Percentiles rank a stretch among this genome's conserved stretches.
phyloP scores from a whole-genome alignment of 352 stramenopile species.

The Pythium oligandrum region DNA sequence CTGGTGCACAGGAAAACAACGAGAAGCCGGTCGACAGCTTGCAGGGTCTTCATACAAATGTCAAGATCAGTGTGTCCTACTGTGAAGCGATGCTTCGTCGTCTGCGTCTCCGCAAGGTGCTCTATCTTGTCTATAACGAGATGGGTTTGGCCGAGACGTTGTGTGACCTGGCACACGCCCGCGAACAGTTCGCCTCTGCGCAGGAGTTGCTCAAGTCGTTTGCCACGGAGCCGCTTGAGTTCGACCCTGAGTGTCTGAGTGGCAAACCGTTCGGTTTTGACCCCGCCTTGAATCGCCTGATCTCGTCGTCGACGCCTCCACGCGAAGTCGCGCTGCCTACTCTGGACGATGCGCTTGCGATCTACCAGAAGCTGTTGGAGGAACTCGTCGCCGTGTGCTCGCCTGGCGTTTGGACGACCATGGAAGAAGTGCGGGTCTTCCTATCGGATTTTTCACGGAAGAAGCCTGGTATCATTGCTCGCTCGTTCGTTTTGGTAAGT shows the following conservation, averaged over 20 bases:
- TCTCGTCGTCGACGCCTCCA: slow-evolving; percentile 63
- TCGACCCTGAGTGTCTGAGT: slow-evolving; percentile 59
- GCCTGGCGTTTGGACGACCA: slow-evolving; percentile 53
- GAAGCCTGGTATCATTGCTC: slow-evolving; percentile 61
- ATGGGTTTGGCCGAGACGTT: slow-evolving; percentile 39
- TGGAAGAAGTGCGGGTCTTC: slow-evolving; percentile 82
- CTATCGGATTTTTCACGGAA: slow-evolving; percentile 67
- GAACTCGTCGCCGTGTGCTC: slow-evolving; percentile 60
- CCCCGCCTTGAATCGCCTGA: slow-evolving; percentile 59
- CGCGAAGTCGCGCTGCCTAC: slow-evolving; percentile 64
- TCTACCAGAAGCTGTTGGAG: slow-evolving; percentile 47
- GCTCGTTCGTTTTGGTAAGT: slow-evolving; percentile 81
- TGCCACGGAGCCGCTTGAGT: slow-evolving; percentile 53
- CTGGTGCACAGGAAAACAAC: slow-evolving; percentile 2
- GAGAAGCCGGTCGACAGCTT: slow-evolving; percentile 7
- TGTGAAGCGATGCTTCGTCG: slow-evolving; percentile 63
- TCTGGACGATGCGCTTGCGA: slow-evolving; percentile 40
- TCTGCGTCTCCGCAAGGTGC: slow-evolving; percentile 40
- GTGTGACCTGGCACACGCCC: slow-evolving; percentile 35
- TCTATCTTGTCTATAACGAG: slow-evolving; percentile 14
- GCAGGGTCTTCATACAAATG: slow-evolving; percentile 45
- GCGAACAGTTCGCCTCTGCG: slow-evolving; percentile 33
- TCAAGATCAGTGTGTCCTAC: slow-evolving; percentile 40
- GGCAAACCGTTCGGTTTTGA: slow-evolving; percentile 75
- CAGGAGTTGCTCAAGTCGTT: slow-evolving; percentile 40